Base-by-base conservation (phyloP, 352 stramenopile species). In the Pythium vanterpoolii region DNA sequence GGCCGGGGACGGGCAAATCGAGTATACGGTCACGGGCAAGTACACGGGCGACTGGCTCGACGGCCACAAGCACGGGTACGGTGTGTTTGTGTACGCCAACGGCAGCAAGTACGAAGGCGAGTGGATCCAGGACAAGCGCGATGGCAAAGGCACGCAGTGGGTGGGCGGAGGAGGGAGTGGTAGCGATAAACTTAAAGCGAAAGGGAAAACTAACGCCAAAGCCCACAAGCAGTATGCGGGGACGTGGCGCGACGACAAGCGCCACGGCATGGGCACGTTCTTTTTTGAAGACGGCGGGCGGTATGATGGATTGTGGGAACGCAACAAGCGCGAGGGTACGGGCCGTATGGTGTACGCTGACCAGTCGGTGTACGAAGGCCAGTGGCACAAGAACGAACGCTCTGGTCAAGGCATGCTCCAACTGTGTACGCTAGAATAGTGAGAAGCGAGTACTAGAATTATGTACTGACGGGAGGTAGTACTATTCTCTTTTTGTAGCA, bases 1-100 rank as follows among this genome's bases (percentile, higher is more conserved):
- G 36, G 56, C 51, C 6, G 40, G 42, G 0, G 42, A 51, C 8
- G 62, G 49, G 2, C 73, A 74, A 42, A 71, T 87, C 30, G 71
- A 86, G 51, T 93, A 89, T 43, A 78, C 79, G 24, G 49, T 89
- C 38, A 57, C 80, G 26, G 80, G 79, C 38, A 93, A 91, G 62
- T 95, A 99, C 76, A 96, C 96, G 48, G 95, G 96, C 24, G 78
- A 97, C 62, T 98, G 94, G 94, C 86, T 87, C 53, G 73, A 95
- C 44, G 96, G 97, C 46, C 79, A 92, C 61, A 96, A 97, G 66
- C 89, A 98, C 70, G 96, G 96, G 7, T 90, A 91, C 57, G 96
- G 96, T 11, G 89, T 79, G 27, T 87, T 97, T 36, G 59, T 93
- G 33, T 96, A 93, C 53, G 77, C 84, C 13, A 96, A 97, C 62